A percentile compares a stretch with the other conserved stretches of the same genome.
phyloP scores from a whole-genome alignment of 1,284 basidiomycete species.

The Tremellales sp. region DNA sequence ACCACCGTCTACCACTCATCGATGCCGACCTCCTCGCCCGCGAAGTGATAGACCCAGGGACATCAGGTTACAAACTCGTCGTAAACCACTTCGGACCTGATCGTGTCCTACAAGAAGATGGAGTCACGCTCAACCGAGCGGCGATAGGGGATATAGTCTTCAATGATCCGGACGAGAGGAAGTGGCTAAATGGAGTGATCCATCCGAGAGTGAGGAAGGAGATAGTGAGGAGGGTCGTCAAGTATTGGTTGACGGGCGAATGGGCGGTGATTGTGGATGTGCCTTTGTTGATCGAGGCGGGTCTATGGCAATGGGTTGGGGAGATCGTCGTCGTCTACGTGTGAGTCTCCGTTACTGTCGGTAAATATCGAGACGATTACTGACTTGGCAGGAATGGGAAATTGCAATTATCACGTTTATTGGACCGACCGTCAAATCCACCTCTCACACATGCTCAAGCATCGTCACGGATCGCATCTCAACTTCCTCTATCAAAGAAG shows the following conservation, averaged over 20 bases:
- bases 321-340: slow-evolving; percentile 77
- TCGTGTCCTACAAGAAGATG: slow-evolving; percentile 62
- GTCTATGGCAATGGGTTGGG: slow-evolving; percentile 79
- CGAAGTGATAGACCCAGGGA: slow-evolving; percentile 80
- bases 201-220: slow-evolving; percentile 80
- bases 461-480: slow-evolving; percentile 67
- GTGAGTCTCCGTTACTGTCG: slow-evolving; percentile 25
- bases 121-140: slow-evolving; percentile 67
- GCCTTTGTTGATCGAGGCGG: slow-evolving; percentile 87
- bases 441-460: slow-evolving; percentile 57
- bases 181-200: slow-evolving; percentile 74
- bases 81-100: slow-evolving; percentile 66
- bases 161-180: slow-evolving; percentile 66
- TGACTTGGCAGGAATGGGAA: slow-evolving; percentile 56
- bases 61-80: slow-evolving; percentile 66
- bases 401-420: slow-evolving; percentile 73
- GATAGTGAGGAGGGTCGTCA: slow-evolving; percentile 67
- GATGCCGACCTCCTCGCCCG: slow-evolving; percentile 91
- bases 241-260: slow-evolving; percentile 72
- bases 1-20: slow-evolving; percentile 68
- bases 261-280: slow-evolving; percentile 83
- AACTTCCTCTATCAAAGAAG: slow-evolving; percentile 76
- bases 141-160: slow-evolving; percentile 84
- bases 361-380: not conserved
- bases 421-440: slow-evolving; percentile 60